Conservation (phyloP, 1,284 basidiomycete genomes). For the Singerocomus inundabilis region DNA sequence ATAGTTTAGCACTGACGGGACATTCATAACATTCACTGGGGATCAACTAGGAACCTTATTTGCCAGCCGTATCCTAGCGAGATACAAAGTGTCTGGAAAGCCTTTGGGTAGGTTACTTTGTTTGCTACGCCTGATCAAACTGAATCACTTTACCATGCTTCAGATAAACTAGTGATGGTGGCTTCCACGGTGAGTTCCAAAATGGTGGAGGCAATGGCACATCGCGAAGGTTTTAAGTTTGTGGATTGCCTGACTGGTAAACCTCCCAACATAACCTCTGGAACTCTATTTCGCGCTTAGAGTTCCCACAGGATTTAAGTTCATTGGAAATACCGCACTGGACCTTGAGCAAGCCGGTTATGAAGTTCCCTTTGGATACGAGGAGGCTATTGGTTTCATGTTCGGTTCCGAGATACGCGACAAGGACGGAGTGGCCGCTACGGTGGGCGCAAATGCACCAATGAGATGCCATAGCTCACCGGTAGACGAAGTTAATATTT, state of each 20-base stretch:
- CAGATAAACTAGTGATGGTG: constrained; percentile 75
- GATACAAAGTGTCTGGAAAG: constrained; percentile 59
- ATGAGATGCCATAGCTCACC: background rate
- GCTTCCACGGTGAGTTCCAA: constrained; percentile 87
- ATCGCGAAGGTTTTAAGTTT: constrained; percentile 75
- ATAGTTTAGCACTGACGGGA: constrained; percentile 45
- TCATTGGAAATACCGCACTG: constrained; percentile 79
- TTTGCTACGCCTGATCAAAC: background rate
- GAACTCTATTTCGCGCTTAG: background rate
- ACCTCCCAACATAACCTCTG: constrained; percentile 9
- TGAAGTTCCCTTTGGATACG: constrained; percentile 79
- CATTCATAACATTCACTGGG: constrained; percentile 76
- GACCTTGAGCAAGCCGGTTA: constrained; percentile 63
- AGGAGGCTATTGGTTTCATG: constrained; percentile 89
- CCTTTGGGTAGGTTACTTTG: constrained; percentile 41
- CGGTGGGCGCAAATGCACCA: constrained; percentile 41
- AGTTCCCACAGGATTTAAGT: constrained; percentile 66
- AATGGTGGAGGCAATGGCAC: constrained; percentile 77
- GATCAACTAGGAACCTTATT: constrained; percentile 82
- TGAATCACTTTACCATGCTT: background rate
- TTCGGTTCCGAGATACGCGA: constrained; percentile 74
- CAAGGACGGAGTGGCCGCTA: constrained; percentile 81
- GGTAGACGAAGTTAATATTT: constrained; percentile 52
- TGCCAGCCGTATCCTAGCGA: constrained; percentile 58
- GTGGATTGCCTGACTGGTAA: constrained; percentile 79